Evolutionary conservation across 2,329 filamentous ascomycete genomes (phyloP).

Genomic region (Hortaea sp.): DNA sequence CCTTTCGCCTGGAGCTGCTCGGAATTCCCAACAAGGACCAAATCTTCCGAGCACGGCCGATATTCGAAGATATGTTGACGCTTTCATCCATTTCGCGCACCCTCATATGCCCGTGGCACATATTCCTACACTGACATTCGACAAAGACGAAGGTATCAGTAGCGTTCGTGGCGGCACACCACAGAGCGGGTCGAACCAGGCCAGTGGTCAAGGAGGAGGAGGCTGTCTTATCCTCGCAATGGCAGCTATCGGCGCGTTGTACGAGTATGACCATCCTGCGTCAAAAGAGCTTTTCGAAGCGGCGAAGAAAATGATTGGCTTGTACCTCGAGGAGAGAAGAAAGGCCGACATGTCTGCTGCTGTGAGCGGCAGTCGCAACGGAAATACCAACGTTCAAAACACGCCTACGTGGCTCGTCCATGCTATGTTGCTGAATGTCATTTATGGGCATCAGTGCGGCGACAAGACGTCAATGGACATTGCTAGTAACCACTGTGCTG

Average conservation of each 20-base stretch:
- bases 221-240: conserved; percentile 81
- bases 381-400: conserved; percentile 42
- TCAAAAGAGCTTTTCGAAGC: conserved; percentile 84
- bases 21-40: conserved; percentile 30
- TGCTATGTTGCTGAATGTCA: conserved; percentile 90
- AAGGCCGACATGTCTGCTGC: conserved; percentile 67
- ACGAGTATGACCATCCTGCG: conserved; percentile 70
- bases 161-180: conserved; percentile 42
- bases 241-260: conserved; percentile 77
- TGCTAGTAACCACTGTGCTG: conserved; percentile 82
- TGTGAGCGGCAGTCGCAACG: conserved; percentile 34
- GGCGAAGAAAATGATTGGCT: conserved; percentile 88
- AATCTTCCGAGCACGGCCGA: conserved; percentile 71
- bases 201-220: conserved; percentile 59
- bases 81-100: conserved; percentile 87
- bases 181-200: conserved; percentile 42
- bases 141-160: conserved; percentile 57
- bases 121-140: conserved; percentile 82
- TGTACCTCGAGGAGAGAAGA: conserved; percentile 83
- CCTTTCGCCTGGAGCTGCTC: conserved; percentile 29
- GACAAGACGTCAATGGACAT: conserved; percentile 87
- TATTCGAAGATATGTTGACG: conserved; percentile 79
- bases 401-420: conserved; percentile 91
- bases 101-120: conserved; percentile 93
- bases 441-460: conserved; percentile 89